Conservation (phyloP, 139 green algal genomes). For the Zygnema circumcarinatum region DNA sequence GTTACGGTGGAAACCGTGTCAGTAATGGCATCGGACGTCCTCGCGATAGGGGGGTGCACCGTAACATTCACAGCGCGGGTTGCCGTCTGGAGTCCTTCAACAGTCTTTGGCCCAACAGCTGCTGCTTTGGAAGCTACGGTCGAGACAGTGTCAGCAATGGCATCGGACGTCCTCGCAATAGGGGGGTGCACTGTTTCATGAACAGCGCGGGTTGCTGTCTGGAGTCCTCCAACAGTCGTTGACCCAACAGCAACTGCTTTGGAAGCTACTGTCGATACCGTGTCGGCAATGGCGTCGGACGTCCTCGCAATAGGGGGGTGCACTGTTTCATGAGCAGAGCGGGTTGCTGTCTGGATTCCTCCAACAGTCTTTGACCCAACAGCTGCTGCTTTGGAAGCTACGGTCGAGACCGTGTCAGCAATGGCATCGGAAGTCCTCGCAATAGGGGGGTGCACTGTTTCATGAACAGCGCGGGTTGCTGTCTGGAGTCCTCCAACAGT, state of each 20-base stretch:
- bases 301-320: neutral
- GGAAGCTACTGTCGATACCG: neutral
- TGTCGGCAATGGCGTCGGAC: neutral
- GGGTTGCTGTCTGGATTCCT: neutral
- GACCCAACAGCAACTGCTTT: neutral
- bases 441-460: neutral
- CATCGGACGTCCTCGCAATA: neutral
- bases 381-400: neutral
- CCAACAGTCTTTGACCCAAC: neutral
- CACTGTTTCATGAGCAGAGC: neutral
- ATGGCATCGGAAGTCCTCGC: neutral
- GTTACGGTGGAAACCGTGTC: neutral
- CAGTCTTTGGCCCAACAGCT: neutral
- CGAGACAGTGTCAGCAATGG: neutral
- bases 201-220: neutral
- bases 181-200: neutral
- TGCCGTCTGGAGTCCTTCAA: neutral
- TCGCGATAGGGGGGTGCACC: neutral
- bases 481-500: neutral
- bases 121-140: neutral
- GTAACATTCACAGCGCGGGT: neutral
- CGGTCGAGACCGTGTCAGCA: neutral
- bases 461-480: neutral
- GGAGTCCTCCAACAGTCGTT: neutral
- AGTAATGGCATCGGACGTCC: neutral